Base-by-base conservation (phyloP, 1,139 yeast species). In the Debaryomycetaceae sp. region DNA sequence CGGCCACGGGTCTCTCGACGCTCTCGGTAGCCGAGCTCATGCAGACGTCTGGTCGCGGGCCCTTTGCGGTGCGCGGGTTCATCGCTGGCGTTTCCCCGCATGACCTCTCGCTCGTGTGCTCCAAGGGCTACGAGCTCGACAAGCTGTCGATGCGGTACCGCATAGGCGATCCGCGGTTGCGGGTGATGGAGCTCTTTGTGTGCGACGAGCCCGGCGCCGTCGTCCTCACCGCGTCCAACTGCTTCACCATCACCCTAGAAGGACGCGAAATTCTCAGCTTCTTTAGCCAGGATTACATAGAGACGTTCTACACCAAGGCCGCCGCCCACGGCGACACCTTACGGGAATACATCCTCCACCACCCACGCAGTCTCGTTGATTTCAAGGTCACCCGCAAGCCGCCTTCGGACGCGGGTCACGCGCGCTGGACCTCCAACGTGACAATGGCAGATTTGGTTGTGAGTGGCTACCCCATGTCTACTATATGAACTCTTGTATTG, bases 31-130 rank as follows among this genome's bases (percentile, higher is more conserved):
- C n/a, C n/a, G n/a, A n/a, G n/a, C n/a, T n/a, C n/a, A n/a, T n/a
- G n/a, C n/a, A n/a, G n/a, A n/a, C n/a, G n/a, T n/a, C n/a, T n/a
- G n/a, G n/a, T n/a, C n/a, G n/a, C n/a, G n/a, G n/a, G n/a, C n/a
- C n/a, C n/a, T n/a, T n/a, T n/a, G n/a, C n/a, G n/a, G n/a, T n/a
- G n/a, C n/a, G 35, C 1, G 60, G 47, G 3, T 42, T 34, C 19
- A 29, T 57, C 1, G 46, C 43, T 1, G 59, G 48, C 1, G 35
- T 43, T 4, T 36, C 43, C 5, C 65, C 65, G 1, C 30, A 33
- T 4, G 57, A 56, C 31, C 42, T 51, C 40, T 33, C 46, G 4
- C 49, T 49, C 12, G 32, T 52, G 2, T 56, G 61, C 34, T 44
- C 48, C n/a, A 59, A 59, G 30, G 30, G 43, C 7, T 58, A 48